Evolutionary conservation across 2,329 filamentous ascomycete species (phyloP).

Genomic region (Balansia obtecta): DNA sequence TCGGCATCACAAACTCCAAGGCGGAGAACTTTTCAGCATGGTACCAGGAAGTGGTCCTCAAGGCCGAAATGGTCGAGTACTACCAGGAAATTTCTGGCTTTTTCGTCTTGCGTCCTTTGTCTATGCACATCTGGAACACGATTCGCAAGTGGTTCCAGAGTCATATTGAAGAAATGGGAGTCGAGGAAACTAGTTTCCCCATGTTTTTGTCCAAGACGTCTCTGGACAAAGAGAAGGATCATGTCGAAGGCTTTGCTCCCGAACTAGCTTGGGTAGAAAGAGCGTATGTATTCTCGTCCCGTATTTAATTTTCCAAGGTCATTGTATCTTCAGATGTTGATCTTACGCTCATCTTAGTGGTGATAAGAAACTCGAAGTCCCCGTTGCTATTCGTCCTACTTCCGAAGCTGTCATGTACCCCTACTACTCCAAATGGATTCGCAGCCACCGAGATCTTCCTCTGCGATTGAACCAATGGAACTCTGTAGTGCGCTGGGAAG

Average conservation of each 20-base stretch:
- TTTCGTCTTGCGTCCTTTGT: slow-evolving; percentile 72
- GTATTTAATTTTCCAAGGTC: no score
- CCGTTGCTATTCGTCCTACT: slow-evolving; percentile 54
- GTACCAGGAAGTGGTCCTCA: slow-evolving; percentile 96
- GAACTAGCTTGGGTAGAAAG: slow-evolving; percentile 84
- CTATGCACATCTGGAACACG: slow-evolving; percentile 55
- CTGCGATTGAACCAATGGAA: slow-evolving; percentile 97
- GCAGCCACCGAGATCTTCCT: slow-evolving; percentile 88
- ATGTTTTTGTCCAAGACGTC: slow-evolving; percentile 92
- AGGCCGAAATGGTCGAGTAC: slow-evolving; percentile 96
- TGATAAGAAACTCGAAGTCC: slow-evolving; percentile 81
- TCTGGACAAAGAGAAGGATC: slow-evolving; percentile 78
- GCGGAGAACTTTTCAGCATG: slow-evolving; percentile 80
- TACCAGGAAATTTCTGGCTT: slow-evolving; percentile 90
- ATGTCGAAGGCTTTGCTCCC: slow-evolving; percentile 96
- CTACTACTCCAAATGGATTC: slow-evolving; percentile 95
- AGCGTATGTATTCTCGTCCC: slow-evolving; percentile 38
- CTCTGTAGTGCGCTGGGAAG: slow-evolving; percentile 85
- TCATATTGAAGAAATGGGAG: slow-evolving; percentile 80
- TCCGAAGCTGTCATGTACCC: slow-evolving; percentile 83
- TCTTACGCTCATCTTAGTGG: slow-evolving; percentile 46
- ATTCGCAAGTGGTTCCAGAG: slow-evolving; percentile 56
- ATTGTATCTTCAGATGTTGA: background rate
- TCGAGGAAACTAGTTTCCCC: slow-evolving; percentile 93
- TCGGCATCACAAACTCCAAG: slow-evolving; percentile 81